These are phyloP conservation scores for Leishmania mexicana DNA, from an alignment of 208 protist genomes.

Conservation along the genomic window DNA sequence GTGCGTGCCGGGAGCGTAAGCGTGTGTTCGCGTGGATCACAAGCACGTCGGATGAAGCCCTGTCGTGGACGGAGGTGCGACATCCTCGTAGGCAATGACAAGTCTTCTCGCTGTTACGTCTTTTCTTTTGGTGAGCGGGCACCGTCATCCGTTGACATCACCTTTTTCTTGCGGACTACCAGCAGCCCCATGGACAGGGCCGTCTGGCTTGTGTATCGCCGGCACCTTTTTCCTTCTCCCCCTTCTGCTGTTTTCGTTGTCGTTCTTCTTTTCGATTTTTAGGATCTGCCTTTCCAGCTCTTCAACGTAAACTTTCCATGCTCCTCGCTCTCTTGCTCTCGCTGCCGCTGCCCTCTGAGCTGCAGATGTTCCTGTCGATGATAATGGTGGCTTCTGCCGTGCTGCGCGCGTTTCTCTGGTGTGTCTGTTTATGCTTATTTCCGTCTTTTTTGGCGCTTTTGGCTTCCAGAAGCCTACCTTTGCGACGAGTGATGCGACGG, in stretches of 20 bases:
- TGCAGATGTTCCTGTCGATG: neutral
- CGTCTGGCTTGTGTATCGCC: neutral
- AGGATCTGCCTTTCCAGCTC: neutral
- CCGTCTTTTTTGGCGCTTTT: neutral
- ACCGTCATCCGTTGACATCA: neutral
- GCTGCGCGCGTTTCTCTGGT: neutral
- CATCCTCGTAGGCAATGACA: neutral
- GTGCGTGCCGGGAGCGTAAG: neutral
- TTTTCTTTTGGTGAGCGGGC: neutral
- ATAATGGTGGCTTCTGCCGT: neutral
- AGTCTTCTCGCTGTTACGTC: neutral
- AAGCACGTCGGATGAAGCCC: neutral
- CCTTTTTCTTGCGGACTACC: neutral
- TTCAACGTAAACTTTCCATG: neutral
- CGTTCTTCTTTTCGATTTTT: neutral
- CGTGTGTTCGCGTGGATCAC: neutral
- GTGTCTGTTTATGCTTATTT: neutral
- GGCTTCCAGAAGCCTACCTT: neutral
- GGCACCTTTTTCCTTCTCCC: neutral
- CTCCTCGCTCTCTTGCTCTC: neutral
- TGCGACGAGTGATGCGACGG: neutral
- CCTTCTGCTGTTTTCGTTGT: neutral
- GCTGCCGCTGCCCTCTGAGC: neutral
- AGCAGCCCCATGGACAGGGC: neutral
- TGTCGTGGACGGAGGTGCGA: neutral